Base-by-base conservation (phyloP, 495 filamentous ascomycete species). In the Podospora fimiseda region DNA sequence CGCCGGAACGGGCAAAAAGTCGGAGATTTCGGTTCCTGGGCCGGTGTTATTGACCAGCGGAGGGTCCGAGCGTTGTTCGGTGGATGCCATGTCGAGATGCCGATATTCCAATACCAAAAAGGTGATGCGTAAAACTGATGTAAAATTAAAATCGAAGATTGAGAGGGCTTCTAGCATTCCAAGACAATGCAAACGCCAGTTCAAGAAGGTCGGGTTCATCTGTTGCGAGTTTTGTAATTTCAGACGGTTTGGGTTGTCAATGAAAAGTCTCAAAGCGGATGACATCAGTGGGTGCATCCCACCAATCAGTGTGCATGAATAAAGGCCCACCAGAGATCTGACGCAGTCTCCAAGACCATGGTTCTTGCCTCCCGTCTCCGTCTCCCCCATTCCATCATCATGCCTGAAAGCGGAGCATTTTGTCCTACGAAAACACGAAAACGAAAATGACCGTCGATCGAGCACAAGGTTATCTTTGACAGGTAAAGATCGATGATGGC, bases 1-100 rank as follows among this genome's bases (percentile, higher is more conserved):
- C 13, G 64, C 53, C 2, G 69, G 70, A 3, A 68, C 36, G 2
- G 71, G 71, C 11, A 74, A 57, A 15, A 72, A 51, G 47, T 73
- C 64, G 24, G 27, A 54, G 20, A 68, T 22, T 8, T 49, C 51
- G 0, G 65, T 62, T 0, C 63, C 65, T 0, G 59, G 59, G 2
- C 59, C 61, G 36, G 47, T 41, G 24, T 65, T 60, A 21, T 59
- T 47, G 19, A 38, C 27, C 27, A 33, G 27, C 27, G 11, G 27
- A 11, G 27, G 11, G 27, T 11, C 27, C 6, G 27, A 33, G 6
- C 11, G 27, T 33, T 33, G 6, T 7, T 50, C 21, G 1, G 11
- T 9, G 0, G 49, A 44, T 30, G 56, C 50, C 56, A 58, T 58
- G 27, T n/a, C n/a, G n/a, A n/a, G n/a, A n/a, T n/a, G n/a, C n/a